These are phyloP conservation scores for Penicillium paxilli DNA, from an alignment of 495 filamentous ascomycete species.

Conservation along the genomic window DNA sequence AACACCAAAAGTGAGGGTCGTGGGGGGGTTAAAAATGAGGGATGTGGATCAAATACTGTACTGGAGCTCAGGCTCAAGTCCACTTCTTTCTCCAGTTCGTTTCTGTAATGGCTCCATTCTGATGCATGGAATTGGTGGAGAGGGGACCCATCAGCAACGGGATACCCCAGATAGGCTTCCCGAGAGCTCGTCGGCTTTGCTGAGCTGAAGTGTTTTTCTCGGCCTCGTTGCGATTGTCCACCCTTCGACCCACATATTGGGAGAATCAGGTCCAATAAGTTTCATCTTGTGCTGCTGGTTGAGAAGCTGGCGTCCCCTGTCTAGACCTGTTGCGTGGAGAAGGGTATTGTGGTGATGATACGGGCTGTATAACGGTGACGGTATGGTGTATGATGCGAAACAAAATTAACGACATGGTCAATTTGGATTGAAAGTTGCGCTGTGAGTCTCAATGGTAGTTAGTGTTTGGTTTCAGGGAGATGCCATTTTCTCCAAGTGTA, in stretches of 20 bases:
- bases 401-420: constrained; percentile 8
- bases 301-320: neutral
- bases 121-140: constrained; percentile 3
- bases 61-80: too few species aligned
- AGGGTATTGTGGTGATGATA: neutral
- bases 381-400: constrained; percentile 23
- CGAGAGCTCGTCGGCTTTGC: constrained; percentile 10
- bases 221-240: neutral
- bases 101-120: neutral
- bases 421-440: neutral
- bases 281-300: neutral
- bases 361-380: constrained; percentile 24
- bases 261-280: neutral
- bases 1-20: neutral
- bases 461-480: too few species aligned
- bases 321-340: constrained; percentile 2
- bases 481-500: too few species aligned
- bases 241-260: neutral
- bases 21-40: neutral
- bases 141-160: constrained; percentile 11
- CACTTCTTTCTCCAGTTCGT: constrained; percentile 7
- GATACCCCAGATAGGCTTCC: constrained; percentile 31
- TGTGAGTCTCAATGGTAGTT: neutral
- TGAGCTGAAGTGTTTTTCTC: neutral
- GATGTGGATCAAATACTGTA: constrained; percentile 3